phyloP scores from a whole-genome alignment of 2,329 filamentous ascomycete species.

The Microsporum audouinii region DNA sequence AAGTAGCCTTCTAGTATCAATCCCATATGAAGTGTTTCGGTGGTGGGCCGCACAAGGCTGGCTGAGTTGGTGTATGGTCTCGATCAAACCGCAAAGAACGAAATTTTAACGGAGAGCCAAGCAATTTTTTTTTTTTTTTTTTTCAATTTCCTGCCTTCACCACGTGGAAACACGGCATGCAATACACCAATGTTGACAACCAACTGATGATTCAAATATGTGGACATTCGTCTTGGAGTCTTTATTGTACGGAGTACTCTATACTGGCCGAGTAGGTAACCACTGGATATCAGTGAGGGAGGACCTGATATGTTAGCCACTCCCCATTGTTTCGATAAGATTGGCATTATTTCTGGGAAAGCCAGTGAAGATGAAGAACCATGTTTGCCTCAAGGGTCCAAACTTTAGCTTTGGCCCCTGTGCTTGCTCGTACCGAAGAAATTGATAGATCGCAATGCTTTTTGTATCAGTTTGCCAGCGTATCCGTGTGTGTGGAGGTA shows the following conservation, averaged over 20 bases:
- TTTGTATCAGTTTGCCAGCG: not conserved
- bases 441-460: conserved; percentile 1
- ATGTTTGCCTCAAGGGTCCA: not conserved
- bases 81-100: not conserved
- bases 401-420: not conserved
- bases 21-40: not conserved
- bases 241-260: not conserved
- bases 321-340: not conserved
- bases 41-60: conserved; percentile 1
- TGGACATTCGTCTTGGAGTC: no score
- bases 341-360: not conserved
- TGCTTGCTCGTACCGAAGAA: not conserved
- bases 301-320: not conserved
- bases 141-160: not conserved
- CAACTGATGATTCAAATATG: not conserved
- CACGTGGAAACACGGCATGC: not conserved
- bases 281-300: not conserved
- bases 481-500: not conserved
- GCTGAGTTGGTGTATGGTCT: not conserved
- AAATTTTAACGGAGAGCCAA: not conserved
- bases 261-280: no score
- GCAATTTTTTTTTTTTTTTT: not conserved
- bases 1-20: not conserved
- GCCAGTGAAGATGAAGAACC: not conserved
- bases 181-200: not conserved